These are phyloP conservation scores for Pochonia chlamydosporia DNA, from an alignment of 2,329 filamentous ascomycete species.

Conservation along the genomic window DNA sequence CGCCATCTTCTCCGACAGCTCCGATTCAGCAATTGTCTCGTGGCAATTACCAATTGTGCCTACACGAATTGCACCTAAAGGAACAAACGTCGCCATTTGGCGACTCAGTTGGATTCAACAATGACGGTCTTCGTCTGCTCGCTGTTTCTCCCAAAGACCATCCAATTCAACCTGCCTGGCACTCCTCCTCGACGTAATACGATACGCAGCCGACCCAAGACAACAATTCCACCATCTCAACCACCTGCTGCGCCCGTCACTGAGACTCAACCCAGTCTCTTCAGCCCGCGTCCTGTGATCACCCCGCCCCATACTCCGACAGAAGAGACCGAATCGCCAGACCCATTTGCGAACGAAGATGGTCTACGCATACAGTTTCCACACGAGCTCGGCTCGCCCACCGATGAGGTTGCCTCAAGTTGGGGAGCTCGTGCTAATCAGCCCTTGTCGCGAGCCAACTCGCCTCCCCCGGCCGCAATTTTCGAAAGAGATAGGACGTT, in stretches of 20 bases:
- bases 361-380: slow-evolving; percentile 52
- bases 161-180: slow-evolving; percentile 72
- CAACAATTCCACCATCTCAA: slow-evolving; percentile 20
- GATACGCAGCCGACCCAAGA: slow-evolving; percentile 22
- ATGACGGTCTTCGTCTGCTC: slow-evolving; percentile 38
- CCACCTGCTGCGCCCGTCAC: slow-evolving; percentile 18
- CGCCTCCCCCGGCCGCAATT: slow-evolving; percentile 70
- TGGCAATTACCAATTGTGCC: not conserved
- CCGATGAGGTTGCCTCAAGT: slow-evolving; percentile 67
- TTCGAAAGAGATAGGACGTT: slow-evolving; percentile 58
- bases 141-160: slow-evolving; percentile 79
- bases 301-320: slow-evolving; percentile 52
- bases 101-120: slow-evolving; percentile 13
- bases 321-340: slow-evolving; percentile 36
- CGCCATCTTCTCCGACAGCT: not conserved
- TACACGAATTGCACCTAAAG: not conserved
- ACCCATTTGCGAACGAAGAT: slow-evolving; percentile 54
- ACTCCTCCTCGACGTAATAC: slow-evolving; percentile 35
- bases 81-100: not conserved
- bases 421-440: slow-evolving; percentile 76
- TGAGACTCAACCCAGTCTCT: slow-evolving; percentile 46
- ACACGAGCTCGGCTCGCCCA: slow-evolving; percentile 52
- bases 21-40: not conserved
- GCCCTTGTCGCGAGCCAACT: slow-evolving; percentile 67
- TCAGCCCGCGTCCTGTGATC: slow-evolving; percentile 40